A percentile compares a stretch with the other conserved stretches of the same genome.
Evolutionary conservation across 345 rosid genomes (phyloP).

Genomic region (Hevea brasiliensis): DNA sequence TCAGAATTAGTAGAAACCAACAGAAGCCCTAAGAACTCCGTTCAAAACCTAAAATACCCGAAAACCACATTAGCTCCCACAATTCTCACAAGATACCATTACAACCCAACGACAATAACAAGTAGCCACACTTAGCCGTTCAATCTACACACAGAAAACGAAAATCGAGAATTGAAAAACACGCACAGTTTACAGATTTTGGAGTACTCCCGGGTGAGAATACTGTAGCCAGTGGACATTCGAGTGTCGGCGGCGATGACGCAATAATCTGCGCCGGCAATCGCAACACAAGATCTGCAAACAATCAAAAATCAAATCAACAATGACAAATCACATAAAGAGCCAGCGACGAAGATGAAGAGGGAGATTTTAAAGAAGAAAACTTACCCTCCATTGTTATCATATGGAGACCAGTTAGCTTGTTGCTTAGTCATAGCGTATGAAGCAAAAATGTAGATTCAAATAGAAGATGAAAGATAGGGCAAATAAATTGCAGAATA

Average conservation of each 20-base stretch:
- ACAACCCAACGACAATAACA: neutral
- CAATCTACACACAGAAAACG: neutral
- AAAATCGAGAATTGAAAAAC: neutral
- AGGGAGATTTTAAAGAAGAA: neutral
- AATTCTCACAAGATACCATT: neutral
- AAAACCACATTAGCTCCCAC: neutral
- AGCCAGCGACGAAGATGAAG: neutral
- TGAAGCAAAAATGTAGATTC: neutral
- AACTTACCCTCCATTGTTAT: conserved; percentile 95
- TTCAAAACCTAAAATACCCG: neutral
- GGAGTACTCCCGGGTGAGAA: conserved; percentile 89
- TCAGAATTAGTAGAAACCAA: neutral
- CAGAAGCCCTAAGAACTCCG: neutral
- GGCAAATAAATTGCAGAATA: neutral
- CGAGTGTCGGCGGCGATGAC: conserved; percentile 95
- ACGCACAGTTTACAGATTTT: conserved; percentile 76
- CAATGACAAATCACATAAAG: neutral
- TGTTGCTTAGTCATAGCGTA: conserved; percentile 76
- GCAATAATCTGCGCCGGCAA: conserved; percentile 94
- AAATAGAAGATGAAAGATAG: too few species aligned
- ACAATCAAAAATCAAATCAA: conserved; percentile 1
- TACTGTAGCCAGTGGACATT: conserved; percentile 92
- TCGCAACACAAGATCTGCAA: conserved; percentile 80
- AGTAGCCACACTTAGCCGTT: neutral
- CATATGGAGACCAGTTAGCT: conserved; percentile 85